Conservation (phyloP, 257 asterid genomes). For the Fraxinus americana region DNA sequence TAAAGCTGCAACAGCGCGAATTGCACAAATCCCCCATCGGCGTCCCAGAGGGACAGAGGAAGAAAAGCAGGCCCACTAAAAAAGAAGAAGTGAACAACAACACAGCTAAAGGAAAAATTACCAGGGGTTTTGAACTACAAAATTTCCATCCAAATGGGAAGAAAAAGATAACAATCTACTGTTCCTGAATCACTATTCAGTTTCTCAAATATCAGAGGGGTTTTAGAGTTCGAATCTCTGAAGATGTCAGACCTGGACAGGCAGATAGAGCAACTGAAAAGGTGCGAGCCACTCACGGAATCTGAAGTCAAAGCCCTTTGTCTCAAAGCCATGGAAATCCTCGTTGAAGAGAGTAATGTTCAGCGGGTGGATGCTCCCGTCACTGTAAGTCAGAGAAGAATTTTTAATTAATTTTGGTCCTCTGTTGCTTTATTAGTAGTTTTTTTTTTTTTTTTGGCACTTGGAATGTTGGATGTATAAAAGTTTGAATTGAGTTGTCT, state of each 20-base stretch:
- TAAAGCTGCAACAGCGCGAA: conserved; percentile 29
- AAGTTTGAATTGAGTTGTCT: background rate
- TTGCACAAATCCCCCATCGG: conserved; percentile 26
- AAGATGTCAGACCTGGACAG: conserved; percentile 92
- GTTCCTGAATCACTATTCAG: conserved; percentile 13
- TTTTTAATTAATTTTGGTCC: background rate
- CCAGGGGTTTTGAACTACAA: background rate
- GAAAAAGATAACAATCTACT: conserved; percentile 5
- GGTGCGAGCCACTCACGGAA: conserved; percentile 88
- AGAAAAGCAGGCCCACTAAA: conserved; percentile 2
- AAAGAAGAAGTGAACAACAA: conserved; percentile 6
- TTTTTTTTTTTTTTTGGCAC: background rate
- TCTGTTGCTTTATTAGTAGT: background rate
- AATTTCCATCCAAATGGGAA: background rate
- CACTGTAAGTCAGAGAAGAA: conserved; percentile 50
- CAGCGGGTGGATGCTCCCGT: conserved; percentile 97
- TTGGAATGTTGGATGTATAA: background rate
- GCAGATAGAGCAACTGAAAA: conserved; percentile 89
- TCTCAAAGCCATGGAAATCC: conserved; percentile 90
- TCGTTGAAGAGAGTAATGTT: conserved; percentile 93
- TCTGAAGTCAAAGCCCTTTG: conserved; percentile 87
- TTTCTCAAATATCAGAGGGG: conserved; percentile 14
- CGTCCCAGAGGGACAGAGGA: background rate
- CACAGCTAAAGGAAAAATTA: background rate
- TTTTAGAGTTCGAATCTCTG: conserved; percentile 18